These are phyloP conservation scores for Fusarium devonianum DNA, from an alignment of 2,329 filamentous ascomycete genomes.

Conservation along the genomic window DNA sequence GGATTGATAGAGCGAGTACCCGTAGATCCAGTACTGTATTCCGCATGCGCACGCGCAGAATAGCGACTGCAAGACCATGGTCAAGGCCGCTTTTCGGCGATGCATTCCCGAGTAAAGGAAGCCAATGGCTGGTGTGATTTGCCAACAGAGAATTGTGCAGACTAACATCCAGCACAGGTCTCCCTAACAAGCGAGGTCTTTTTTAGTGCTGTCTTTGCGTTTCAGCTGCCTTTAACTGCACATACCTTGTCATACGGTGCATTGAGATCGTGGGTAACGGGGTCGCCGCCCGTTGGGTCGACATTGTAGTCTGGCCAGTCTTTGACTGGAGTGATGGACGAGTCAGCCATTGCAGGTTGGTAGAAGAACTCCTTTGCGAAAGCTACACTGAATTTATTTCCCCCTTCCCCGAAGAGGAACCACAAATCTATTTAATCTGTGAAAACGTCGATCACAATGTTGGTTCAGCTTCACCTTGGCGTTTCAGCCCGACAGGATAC, in stretches of 20 bases:
- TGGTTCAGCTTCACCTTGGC: constrained; percentile 1
- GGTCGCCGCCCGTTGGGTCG: constrained; percentile 52
- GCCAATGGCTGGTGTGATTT: constrained; percentile 50
- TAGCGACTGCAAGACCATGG: constrained; percentile 56
- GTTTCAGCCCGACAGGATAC: constrained; percentile 17
- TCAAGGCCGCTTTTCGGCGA: constrained; percentile 49
- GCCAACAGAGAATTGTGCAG: constrained; percentile 48
- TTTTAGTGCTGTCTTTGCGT: neutral
- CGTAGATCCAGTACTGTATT: constrained; percentile 58
- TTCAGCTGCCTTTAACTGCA: neutral
- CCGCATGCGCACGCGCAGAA: constrained; percentile 55
- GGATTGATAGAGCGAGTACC: constrained; percentile 52
- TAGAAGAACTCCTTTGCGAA: neutral
- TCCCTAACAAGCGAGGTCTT: constrained; percentile 37
- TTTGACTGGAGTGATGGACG: constrained; percentile 36
- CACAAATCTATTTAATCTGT: constrained; percentile 11
- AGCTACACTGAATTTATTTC: neutral
- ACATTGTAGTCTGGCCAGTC: constrained; percentile 54
- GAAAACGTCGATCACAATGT: neutral
- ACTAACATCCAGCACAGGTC: constrained; percentile 54
- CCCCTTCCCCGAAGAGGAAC: neutral
- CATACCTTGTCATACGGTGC: constrained; percentile 52
- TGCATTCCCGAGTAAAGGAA: constrained; percentile 51
- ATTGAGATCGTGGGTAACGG: constrained; percentile 53
- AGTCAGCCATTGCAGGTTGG: constrained; percentile 10